phyloP scores from a whole-genome alignment of 2,329 filamentous ascomycete species.

The Tolypocladium inflatum region DNA sequence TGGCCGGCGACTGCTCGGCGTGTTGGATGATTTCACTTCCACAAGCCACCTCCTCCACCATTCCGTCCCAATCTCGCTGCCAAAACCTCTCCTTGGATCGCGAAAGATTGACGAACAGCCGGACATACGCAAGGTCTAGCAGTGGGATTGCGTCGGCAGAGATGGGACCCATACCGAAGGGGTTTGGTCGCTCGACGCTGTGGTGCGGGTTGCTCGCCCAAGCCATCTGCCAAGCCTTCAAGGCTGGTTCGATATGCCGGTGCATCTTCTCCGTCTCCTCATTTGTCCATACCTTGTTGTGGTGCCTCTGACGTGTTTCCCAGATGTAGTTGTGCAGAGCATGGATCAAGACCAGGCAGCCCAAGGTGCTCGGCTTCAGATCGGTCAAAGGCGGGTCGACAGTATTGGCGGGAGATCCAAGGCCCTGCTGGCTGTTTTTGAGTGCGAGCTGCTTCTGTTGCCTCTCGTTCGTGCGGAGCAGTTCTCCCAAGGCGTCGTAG shows the following conservation, averaged over 20 bases:
- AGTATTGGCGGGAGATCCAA: neutral
- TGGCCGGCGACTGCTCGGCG: conserved; percentile 51
- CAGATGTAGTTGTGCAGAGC: conserved; percentile 97
- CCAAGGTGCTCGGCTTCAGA: conserved; percentile 79
- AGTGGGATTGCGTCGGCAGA: conserved; percentile 87
- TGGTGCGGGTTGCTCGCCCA: conserved; percentile 85
- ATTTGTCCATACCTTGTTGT: conserved; percentile 80
- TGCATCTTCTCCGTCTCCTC: conserved; percentile 96
- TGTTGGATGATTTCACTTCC: conserved; percentile 69
- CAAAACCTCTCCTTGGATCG: conserved; percentile 89
- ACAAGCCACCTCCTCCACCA: conserved; percentile 77
- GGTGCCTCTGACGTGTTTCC: conserved; percentile 88
- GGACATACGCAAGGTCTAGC: conserved; percentile 83
- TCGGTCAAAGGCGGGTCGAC: conserved; percentile 47
- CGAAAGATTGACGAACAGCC: conserved; percentile 87
- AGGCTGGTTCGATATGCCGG: conserved; percentile 82
- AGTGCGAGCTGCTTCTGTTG: conserved; percentile 44
- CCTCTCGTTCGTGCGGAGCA: conserved; percentile 67
- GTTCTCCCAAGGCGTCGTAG: conserved; percentile 67
- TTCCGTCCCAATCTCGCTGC: conserved; percentile 85
- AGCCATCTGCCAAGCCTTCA: conserved; percentile 88
- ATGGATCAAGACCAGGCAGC: conserved; percentile 84
- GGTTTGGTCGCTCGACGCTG: conserved; percentile 75
- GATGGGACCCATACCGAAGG: conserved; percentile 70
- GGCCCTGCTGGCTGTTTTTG: conserved; percentile 3